Percentiles rank a stretch among this genome's conserved stretches.
These are phyloP conservation scores for Cutaneotrichosporon sp. DNA, from an alignment of 1,284 basidiomycete species.

Conservation along the genomic window DNA sequence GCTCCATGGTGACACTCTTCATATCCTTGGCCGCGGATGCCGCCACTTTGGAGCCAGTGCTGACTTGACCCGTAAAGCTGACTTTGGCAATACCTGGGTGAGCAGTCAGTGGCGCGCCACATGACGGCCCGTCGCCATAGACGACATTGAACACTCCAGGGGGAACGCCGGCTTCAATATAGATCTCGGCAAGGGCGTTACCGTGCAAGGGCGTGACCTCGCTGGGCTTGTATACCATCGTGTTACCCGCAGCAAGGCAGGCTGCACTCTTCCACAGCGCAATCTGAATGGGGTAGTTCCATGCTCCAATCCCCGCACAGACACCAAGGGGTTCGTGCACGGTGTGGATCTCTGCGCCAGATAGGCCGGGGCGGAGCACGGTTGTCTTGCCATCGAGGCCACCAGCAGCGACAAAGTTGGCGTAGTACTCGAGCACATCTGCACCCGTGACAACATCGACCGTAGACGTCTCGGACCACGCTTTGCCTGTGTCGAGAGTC, in stretches of 20 bases:
- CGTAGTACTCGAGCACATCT: constrained; percentile 21
- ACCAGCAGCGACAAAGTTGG: constrained; percentile 13
- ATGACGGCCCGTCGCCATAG: constrained; percentile 11
- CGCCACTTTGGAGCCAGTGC: constrained; percentile 14
- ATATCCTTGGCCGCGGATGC: constrained; percentile 9
- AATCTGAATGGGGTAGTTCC: constrained; percentile 25
- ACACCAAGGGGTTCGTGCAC: constrained; percentile 21
- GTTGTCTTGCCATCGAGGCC: constrained; percentile 18
- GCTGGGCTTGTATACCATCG: constrained; percentile 20
- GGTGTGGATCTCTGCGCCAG: constrained; percentile 12
- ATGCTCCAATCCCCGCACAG: constrained; percentile 22
- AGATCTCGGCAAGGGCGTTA: constrained; percentile 15
- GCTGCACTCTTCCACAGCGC: constrained; percentile 19
- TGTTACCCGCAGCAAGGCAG: constrained; percentile 17
- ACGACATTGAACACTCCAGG: constrained; percentile 18
- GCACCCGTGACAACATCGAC: constrained; percentile 16
- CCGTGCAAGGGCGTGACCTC: constrained; percentile 18
- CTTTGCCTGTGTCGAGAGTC: constrained; percentile 20
- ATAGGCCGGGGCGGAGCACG: constrained; percentile 6
- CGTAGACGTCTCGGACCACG: constrained; percentile 14
- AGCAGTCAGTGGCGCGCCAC: constrained; percentile 13
- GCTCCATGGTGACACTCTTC: constrained; percentile 21
- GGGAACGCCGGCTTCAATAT: constrained; percentile 15
- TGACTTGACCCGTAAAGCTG: constrained; percentile 19
- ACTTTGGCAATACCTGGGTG: constrained; percentile 18